Conservation (phyloP, 2,329 filamentous ascomycete genomes). For the Colletotrichum noveboracense region DNA sequence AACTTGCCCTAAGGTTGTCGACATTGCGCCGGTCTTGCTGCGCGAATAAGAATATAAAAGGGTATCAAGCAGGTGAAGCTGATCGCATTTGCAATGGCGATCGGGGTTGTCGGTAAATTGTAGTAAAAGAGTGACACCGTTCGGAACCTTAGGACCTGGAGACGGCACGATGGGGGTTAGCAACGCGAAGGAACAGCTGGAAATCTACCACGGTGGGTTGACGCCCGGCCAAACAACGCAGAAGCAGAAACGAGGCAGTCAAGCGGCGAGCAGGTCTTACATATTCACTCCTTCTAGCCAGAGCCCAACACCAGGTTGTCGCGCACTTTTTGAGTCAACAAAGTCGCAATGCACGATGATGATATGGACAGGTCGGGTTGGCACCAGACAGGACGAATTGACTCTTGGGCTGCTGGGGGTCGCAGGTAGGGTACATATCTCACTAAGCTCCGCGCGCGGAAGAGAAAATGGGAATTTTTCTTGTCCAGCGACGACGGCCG, state of each 20-base stretch:
- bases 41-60: neutral
- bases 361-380: neutral
- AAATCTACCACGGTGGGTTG: neutral
- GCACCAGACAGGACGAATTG: neutral
- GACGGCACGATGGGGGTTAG: constrained; percentile 25
- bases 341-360: neutral
- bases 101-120: neutral
- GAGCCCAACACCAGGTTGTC: neutral
- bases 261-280: neutral
- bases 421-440: neutral
- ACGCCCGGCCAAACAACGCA: neutral
- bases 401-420: neutral
- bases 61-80: neutral
- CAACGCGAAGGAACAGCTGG: neutral
- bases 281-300: neutral
- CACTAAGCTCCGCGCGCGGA: constrained; percentile 21
- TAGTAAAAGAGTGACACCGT: neutral
- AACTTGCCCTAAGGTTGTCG: constrained; percentile 54
- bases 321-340: neutral
- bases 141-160: constrained; percentile 6
- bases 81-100: neutral
- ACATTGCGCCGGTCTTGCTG: constrained; percentile 41
- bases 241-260: neutral
- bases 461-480: constrained; percentile 19
- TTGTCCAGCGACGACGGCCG: constrained; percentile 9